Conservation (phyloP, 2,329 filamentous ascomycete species). For the Metarhizium sp. region DNA sequence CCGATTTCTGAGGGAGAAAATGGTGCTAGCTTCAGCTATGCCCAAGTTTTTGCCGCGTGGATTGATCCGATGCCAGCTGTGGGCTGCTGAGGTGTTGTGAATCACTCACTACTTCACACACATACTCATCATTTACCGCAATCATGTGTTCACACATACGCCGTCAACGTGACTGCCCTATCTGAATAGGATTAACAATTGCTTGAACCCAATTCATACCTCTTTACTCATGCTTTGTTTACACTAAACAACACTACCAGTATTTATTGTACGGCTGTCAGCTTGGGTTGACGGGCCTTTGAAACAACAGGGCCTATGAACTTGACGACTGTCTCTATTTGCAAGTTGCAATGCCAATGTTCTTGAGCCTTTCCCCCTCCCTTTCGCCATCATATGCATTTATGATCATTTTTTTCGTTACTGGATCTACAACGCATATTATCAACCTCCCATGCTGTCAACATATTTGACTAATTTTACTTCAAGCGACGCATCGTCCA, state of each 20-base stretch:
- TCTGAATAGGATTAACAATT: background rate
- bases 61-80: conserved; percentile 2
- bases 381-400: background rate
- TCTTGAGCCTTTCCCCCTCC: background rate
- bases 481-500: conserved; percentile 12
- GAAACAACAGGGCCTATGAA: background rate
- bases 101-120: background rate
- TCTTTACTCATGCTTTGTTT: background rate
- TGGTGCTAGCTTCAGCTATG: background rate
- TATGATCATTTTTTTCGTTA: background rate
- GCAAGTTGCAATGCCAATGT: background rate
- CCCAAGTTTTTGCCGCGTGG: background rate
- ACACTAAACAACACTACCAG: background rate
- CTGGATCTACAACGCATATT: background rate
- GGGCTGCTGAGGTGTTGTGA: background rate
- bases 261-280: background rate
- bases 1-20: background rate
- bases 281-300: background rate
- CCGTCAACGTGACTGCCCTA: background rate
- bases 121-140: background rate
- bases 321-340: background rate
- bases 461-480: background rate
- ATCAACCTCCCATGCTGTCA: background rate
- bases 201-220: background rate
- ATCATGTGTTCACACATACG: background rate